Percentiles rank a stretch among this genome's conserved stretches.
Conservation (phyloP, 495 filamentous ascomycete species). For the Tricharina praecox region DNA sequence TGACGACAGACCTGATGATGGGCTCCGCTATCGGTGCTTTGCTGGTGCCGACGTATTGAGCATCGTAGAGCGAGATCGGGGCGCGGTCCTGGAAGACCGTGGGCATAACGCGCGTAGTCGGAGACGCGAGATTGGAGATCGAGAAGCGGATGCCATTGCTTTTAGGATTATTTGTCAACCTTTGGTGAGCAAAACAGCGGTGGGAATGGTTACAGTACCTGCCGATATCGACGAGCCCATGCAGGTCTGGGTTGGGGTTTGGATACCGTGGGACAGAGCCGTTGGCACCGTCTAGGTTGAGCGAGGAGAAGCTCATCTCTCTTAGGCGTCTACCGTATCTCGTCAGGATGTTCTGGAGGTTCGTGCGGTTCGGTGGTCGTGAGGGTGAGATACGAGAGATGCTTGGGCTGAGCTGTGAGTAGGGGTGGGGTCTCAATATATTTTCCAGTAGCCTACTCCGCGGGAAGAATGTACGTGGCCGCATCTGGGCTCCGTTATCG, state of each 20-base stretch:
- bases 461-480: too few species aligned
- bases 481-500: too few species aligned
- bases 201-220: slow-evolving; percentile 35
- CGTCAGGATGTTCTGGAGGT: too few species aligned
- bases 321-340: too few species aligned
- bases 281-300: slow-evolving; percentile 4
- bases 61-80: slow-evolving; percentile 80
- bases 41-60: slow-evolving; percentile 33
- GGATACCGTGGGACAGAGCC: slow-evolving; percentile 1
- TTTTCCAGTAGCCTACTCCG: too few species aligned
- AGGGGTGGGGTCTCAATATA: too few species aligned
- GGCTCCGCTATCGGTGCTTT: slow-evolving; percentile 42
- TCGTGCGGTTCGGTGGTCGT: too few species aligned
- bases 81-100: slow-evolving; percentile 63
- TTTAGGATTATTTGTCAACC: slow-evolving; percentile 1
- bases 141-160: slow-evolving; percentile 95
- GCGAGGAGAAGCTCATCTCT: too few species aligned
- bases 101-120: slow-evolving; percentile 51
- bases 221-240: slow-evolving; percentile 52
- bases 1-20: slow-evolving; percentile 46
- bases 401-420: too few species aligned
- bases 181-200: too few species aligned
- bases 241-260: slow-evolving; percentile 4
- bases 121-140: slow-evolving; percentile 59
- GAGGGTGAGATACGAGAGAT: too few species aligned